Percentiles rank a stretch among this genome's conserved stretches.
phyloP scores from a whole-genome alignment of 2,329 filamentous ascomycete species.

The Ilyonectria sp. region DNA sequence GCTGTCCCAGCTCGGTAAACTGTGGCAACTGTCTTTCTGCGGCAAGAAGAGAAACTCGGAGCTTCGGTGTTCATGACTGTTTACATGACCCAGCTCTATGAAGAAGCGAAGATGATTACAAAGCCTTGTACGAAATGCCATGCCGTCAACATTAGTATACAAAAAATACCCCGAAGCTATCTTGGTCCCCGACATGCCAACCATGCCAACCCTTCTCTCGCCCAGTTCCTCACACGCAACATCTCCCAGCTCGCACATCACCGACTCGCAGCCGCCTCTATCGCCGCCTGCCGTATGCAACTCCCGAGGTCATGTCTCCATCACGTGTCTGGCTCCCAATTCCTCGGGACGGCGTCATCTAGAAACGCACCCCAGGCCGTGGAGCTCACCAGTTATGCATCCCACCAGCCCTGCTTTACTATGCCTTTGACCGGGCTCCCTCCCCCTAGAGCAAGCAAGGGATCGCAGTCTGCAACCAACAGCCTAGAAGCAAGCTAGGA shows the following conservation, averaged over 20 bases:
- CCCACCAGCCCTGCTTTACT: background rate
- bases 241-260: background rate
- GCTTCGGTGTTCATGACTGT: too few relatives aligned
- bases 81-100: too few relatives aligned
- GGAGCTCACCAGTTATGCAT: background rate
- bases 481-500: background rate
- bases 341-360: constrained; percentile 11
- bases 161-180: too few relatives aligned
- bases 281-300: constrained; percentile 1
- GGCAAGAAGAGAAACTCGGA: too few relatives aligned
- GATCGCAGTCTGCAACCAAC: background rate
- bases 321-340: background rate
- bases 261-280: constrained; percentile 1
- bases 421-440: background rate
- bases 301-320: constrained; percentile 2
- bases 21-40: too few relatives aligned
- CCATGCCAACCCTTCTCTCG: background rate
- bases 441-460: background rate
- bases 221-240: background rate
- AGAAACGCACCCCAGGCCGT: background rate
- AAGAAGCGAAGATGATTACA: too few relatives aligned
- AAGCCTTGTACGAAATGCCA: too few relatives aligned
- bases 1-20: too few relatives aligned
- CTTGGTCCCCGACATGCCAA: background rate
- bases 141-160: too few relatives aligned